phyloP scores from a whole-genome alignment of 495 filamentous ascomycete genomes.

The Talaromyces wortmannii region DNA sequence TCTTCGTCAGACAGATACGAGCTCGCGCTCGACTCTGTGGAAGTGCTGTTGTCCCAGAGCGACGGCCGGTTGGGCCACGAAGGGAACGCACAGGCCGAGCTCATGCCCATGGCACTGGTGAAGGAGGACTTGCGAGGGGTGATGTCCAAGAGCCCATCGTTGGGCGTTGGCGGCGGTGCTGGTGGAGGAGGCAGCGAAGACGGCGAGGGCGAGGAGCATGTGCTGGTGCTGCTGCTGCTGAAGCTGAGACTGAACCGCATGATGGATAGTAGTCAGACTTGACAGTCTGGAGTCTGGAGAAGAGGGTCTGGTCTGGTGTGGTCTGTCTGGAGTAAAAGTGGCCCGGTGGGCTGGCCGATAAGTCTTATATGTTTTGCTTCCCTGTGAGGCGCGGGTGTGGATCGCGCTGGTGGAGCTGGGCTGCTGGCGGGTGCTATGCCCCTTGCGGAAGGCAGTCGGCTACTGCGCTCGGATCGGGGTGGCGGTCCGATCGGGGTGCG shows the following conservation, averaged over 20 bases:
- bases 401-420: too few species aligned
- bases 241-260: conserved; percentile 32
- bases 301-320: background rate
- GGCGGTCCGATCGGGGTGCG: too few species aligned
- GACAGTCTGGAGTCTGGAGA: background rate
- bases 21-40: conserved; percentile 23
- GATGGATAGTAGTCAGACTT: background rate
- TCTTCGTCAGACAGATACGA: conserved; percentile 48
- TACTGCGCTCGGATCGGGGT: too few species aligned
- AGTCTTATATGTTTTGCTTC: too few species aligned
- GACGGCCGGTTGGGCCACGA: conserved; percentile 46
- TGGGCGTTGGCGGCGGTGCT: conserved; percentile 32
- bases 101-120: conserved; percentile 32
- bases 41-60: conserved; percentile 26
- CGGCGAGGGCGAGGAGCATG: conserved; percentile 22
- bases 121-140: conserved; percentile 41
- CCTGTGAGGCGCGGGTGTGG: too few species aligned
- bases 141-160: conserved; percentile 35
- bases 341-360: too few species aligned
- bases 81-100: conserved; percentile 44
- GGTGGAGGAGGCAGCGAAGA: conserved; percentile 26
- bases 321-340: too few species aligned
- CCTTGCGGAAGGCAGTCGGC: too few species aligned
- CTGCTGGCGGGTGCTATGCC: too few species aligned
- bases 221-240: conserved; percentile 11